Percentiles rank a stretch among this genome's conserved stretches.
phyloP scores from a whole-genome alignment of 495 filamentous ascomycete genomes.

The Penicillium longicatenatum region DNA sequence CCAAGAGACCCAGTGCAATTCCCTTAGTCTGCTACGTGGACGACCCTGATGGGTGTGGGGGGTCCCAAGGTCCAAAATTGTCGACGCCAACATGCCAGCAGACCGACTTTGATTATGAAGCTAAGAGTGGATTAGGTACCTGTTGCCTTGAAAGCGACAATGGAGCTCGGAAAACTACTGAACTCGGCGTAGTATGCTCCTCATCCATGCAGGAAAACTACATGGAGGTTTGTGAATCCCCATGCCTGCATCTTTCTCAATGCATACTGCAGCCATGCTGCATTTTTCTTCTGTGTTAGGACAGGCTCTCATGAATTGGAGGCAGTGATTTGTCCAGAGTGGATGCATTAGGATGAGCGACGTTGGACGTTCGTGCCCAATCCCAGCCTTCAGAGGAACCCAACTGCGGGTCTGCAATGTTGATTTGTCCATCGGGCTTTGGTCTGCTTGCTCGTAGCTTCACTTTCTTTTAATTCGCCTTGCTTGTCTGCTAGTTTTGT shows the following conservation, averaged over 20 bases:
- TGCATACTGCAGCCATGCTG: constrained; percentile 11
- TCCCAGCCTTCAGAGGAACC: constrained; percentile 26
- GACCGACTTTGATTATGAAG: constrained; percentile 17
- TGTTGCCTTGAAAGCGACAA: neutral
- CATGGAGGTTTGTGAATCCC: neutral
- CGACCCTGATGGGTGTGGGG: constrained; percentile 32
- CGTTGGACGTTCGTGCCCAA: constrained; percentile 26
- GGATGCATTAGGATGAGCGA: constrained; percentile 7
- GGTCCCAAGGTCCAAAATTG: constrained; percentile 18
- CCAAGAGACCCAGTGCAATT: constrained; percentile 27
- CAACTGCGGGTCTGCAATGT: constrained; percentile 23
- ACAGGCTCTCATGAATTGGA: neutral
- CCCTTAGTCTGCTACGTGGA: constrained; percentile 38
- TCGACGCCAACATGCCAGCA: constrained; percentile 25
- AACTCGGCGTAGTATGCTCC: neutral
- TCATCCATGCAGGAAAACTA: constrained; percentile 1
- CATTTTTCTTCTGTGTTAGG: constrained; percentile 1
- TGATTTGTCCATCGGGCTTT: constrained; percentile 16
- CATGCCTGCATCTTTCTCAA: constrained; percentile 2
- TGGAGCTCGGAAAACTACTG: constrained; percentile 3
- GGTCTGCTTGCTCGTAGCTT: constrained; percentile 17
- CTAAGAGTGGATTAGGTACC: constrained; percentile 8
- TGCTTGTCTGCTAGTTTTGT: neutral
- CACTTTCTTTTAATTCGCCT: constrained; percentile 12
- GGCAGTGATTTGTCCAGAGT: constrained; percentile 9